Conservation (phyloP, 805 yeast genomes). For the Wickerhamiella hasegawae region DNA sequence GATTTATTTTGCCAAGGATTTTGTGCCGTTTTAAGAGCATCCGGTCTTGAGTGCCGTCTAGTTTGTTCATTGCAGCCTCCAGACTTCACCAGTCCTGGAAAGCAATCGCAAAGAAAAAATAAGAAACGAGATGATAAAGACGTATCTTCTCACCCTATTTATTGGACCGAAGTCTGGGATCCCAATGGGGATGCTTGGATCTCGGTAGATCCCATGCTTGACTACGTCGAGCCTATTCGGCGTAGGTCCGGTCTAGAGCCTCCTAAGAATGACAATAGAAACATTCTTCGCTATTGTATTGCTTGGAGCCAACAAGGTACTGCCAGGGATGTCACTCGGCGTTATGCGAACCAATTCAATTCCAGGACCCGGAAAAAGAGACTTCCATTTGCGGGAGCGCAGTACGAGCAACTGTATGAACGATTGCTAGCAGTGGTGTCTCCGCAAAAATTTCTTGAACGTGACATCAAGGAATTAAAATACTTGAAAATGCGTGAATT, state of each 20-base stretch:
- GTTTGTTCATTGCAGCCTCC: slow-evolving; percentile 83
- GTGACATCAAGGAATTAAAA: slow-evolving; percentile 32
- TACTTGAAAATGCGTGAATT: slow-evolving; percentile 47
- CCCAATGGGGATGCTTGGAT: slow-evolving; percentile 55
- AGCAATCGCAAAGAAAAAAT: slow-evolving; percentile 8
- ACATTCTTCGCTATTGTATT: slow-evolving; percentile 54
- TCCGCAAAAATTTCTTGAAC: slow-evolving; percentile 18
- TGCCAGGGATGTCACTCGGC: slow-evolving; percentile 67
- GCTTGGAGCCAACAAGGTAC: slow-evolving; percentile 56
- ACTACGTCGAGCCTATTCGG: slow-evolving; percentile 45
- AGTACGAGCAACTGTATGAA: slow-evolving; percentile 37
- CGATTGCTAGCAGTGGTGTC: slow-evolving; percentile 25
- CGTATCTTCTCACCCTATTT: slow-evolving; percentile 41
- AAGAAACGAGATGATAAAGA: slow-evolving; percentile 1
- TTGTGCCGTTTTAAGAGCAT: slow-evolving; percentile 54
- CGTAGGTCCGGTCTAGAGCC: slow-evolving; percentile 56
- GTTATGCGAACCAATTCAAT: slow-evolving; percentile 58
- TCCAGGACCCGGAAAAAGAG: slow-evolving; percentile 63
- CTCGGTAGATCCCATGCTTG: slow-evolving; percentile 65
- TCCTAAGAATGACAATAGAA: slow-evolving; percentile 38
- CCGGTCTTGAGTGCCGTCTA: slow-evolving; percentile 56
- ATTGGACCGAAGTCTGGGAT: slow-evolving; percentile 95
- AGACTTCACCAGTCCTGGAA: slow-evolving; percentile 39
- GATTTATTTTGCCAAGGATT: slow-evolving; percentile 82
- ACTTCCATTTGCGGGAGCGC: slow-evolving; percentile 39